phyloP scores from a whole-genome alignment of 108 stramenopile genomes.

The Bacterosira constricta region DNA sequence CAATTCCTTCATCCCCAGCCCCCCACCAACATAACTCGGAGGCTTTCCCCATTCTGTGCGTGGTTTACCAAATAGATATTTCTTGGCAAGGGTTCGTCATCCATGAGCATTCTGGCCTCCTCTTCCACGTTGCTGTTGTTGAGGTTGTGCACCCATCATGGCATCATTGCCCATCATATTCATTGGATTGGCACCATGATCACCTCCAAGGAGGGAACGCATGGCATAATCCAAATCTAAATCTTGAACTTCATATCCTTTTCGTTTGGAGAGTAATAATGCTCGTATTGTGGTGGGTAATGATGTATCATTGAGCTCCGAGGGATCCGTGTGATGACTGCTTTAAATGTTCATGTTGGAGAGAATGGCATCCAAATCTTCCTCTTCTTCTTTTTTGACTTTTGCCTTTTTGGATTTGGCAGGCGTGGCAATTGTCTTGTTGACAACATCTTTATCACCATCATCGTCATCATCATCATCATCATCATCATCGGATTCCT shows the following conservation, averaged over 20 bases:
- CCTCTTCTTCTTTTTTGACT: constrained; percentile 22
- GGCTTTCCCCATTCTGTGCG: constrained; percentile 64
- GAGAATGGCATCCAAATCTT: constrained; percentile 54
- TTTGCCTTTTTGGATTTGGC: neutral
- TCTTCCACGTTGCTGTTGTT: constrained; percentile 15
- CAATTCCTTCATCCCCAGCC: constrained; percentile 66
- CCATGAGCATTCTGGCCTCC: constrained; percentile 11
- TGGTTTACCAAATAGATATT: constrained; percentile 67
- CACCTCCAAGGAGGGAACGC: constrained; percentile 59
- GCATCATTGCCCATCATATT: neutral
- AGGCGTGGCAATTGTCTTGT: neutral
- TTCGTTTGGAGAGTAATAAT: constrained; percentile 12
- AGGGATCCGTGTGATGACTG: neutral
- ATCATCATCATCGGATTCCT: constrained; percentile 34
- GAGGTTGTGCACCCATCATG: neutral
- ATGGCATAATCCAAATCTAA: constrained; percentile 67
- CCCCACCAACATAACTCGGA: constrained; percentile 77
- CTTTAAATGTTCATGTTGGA: constrained; percentile 15
- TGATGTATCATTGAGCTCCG: neutral
- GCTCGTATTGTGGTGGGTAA: constrained; percentile 11
- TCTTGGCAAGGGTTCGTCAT: constrained; percentile 44
- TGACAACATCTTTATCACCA: neutral
- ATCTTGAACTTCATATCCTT: constrained; percentile 52
- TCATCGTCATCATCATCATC: constrained; percentile 1
- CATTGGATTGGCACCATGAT: neutral